phyloP scores from a whole-genome alignment of 148 eudicot species.

The Fagopyrum esculentum region DNA sequence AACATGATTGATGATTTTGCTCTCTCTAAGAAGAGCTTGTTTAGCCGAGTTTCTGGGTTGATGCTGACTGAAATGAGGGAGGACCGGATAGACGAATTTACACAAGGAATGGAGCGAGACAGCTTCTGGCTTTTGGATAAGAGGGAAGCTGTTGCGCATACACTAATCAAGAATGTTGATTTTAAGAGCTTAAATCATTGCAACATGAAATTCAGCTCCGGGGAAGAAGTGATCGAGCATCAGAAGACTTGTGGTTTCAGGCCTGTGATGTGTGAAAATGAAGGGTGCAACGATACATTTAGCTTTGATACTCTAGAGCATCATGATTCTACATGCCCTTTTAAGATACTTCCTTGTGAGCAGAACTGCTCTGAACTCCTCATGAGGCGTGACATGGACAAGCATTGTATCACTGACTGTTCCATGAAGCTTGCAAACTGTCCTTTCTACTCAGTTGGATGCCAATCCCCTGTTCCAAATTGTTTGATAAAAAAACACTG shows the following conservation, averaged over 20 bases:
- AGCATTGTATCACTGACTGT: constrained; percentile 88
- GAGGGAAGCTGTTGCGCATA: constrained; percentile 69
- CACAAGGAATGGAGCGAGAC: constrained; percentile 77
- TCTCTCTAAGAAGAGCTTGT: constrained; percentile 50
- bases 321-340: constrained; percentile 78
- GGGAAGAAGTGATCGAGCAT: constrained; percentile 56
- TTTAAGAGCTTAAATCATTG: constrained; percentile 67
- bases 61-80: constrained; percentile 80
- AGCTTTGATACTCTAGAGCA: constrained; percentile 56
- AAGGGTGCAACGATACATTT: constrained; percentile 69
- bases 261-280: constrained; percentile 54
- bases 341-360: constrained; percentile 85
- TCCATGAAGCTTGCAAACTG: constrained; percentile 89
- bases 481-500: constrained; percentile 56
- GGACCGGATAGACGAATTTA: constrained; percentile 83
- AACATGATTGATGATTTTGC: constrained; percentile 71
- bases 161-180: constrained; percentile 68
- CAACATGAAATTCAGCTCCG: constrained; percentile 50
- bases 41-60: constrained; percentile 84
- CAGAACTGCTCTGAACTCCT: constrained; percentile 64
- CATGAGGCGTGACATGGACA: constrained; percentile 90
- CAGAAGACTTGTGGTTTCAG: constrained; percentile 53
- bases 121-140: constrained; percentile 87
- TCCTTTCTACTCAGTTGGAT: constrained; percentile 76
- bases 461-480: constrained; percentile 55